Base-by-base conservation (phyloP, 106 monocot genomes). In the Phalaenopsis equestris region DNA sequence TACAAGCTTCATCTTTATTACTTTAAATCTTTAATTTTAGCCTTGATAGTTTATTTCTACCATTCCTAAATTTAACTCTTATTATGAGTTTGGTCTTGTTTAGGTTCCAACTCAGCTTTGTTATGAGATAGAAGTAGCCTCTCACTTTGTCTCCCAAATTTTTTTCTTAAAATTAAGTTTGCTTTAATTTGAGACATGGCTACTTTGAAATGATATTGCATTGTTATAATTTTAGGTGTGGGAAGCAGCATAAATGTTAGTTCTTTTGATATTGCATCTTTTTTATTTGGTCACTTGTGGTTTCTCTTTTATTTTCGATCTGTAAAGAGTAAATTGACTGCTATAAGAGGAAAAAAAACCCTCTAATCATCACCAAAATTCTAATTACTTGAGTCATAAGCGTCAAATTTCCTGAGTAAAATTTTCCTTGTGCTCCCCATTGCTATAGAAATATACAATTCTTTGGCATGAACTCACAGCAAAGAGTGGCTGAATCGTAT, bases 381-480 rank as follows among this genome's bases (percentile, higher is more conserved):
- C 49, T 3, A 0, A 76, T 30, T 52, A 36, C 4, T 47, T 30
- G 23, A 76, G 48, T 76, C 23, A 24, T 48, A 30, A 14, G 24
- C 23, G 36, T 42, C 10, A 48, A 47, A 49, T 48, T 70, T 47
- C 49, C 21, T 52, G 3, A 49, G 18, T 30, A 2, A 75, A 47
- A 30, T 48, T 76, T 49, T 76, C 12, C 30, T 76, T 49, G 39
- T 18, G 42, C 3, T 30, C 67, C 14, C 80, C 55, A 72, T 78
- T 79, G 48, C 41, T 56, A 7, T 82, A 94, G 98, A 87, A 98
- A 98, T 76, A 91, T 98, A 80, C 98, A 98, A 65, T 98, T 98
- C 84, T 98, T 98, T 93, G 94, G 98, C 41, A 80, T 88, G 77
- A 92, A 94, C 76, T 84, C 94, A 41, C 98, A 94, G 81, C 67